Evolutionary conservation across 805 yeast species (phyloP), one percentile per base, ranked within the genome.

Genomic region (Yamadazyma sp.): DNA sequence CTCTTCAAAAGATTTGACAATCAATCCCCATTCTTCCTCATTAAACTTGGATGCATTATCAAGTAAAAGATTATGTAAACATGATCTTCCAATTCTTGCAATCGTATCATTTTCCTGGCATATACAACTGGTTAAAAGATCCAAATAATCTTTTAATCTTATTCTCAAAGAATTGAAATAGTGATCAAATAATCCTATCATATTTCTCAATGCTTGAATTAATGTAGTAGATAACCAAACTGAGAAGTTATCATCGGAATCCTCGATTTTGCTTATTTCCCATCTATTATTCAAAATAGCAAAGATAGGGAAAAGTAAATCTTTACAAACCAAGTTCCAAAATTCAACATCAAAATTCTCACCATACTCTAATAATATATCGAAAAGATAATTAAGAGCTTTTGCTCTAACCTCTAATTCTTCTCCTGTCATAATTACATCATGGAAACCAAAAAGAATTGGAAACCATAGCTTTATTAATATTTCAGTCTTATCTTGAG

Each of bases 81-180:
- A 89, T 7, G 91, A 78, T 51, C 94, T 76, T 22, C 98, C 99
- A 45, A 91, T 91, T 49, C 95, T 74, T 0, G 97, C 94, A 49
- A 94, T 88, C 0, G 98, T 89, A 52, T 93, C 98, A 56, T 93
- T 91, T 49, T 89, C 96, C 58, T 93, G 98, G 49, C 96, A 87
- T 33, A 93, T 86, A 60, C 98, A 93, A 5, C 91, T 81, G 2
- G 80, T 79, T 38, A 93, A 61, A 33, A 94, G 69, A 13, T 78
- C 78, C 58, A 94, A 69, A 55, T 84, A 87, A 1, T 86, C 93
- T 41, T 79, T 85, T 33, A 91, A 67, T 75, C 85, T 77, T 27
- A 76, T 70, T 47, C 80, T 80, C 52, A 93, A 74, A 2, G 81
- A 73, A 27, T 76, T 85, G 56, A 89, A 93, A 60, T 85, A 91